Base-by-base conservation (phyloP, 106 monocot species). In the Phalaenopsis equestris region DNA sequence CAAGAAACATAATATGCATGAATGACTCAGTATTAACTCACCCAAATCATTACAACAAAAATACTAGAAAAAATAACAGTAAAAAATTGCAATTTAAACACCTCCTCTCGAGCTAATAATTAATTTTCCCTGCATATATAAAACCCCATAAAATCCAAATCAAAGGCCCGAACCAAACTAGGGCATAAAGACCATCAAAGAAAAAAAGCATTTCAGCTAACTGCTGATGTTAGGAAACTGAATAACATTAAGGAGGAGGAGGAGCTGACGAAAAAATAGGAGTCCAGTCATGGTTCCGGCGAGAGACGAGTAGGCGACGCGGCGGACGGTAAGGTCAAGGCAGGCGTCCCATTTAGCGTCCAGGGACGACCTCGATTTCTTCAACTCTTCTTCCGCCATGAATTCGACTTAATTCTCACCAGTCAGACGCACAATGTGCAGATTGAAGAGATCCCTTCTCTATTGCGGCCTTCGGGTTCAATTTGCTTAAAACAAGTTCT, bases 311-410 rank as follows among this genome's bases (percentile, higher is more conserved):
- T 85, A 85, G 78, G 76, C 75, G 75, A 87, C 39, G 67, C 88
- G 88, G 81, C 86, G 88, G 48, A 89, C 81, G 79, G 89, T 58
- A 82, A 91, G 84, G 79, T 91, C 87, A 65, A 91, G 58, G 79
- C 91, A 91, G 23, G 89, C 91, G 64, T 91, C 88, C 77, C 81
- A 83, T 61, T 87, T 87, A 1, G 84, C 87, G 39, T 77, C 79
- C 7, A 87, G 80, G 43, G 77, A 72, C 21, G 73, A 55, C 67
- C 76, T 65, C 7, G 78, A 74, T 45, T 74, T 74, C 43, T 43
- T 74, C 0, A 8, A 41, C 74, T 19, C 74, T 74, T 74, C 74
- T 43, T 74, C 74, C 43, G 74, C 74, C 74, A 74, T 74, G 17
- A 43, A 74, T 70, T 70, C 70, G 36, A 14, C 15, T 5, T 30